phyloP scores from a whole-genome alignment of 805 yeast genomes.

The Grigorovia jiainica region DNA sequence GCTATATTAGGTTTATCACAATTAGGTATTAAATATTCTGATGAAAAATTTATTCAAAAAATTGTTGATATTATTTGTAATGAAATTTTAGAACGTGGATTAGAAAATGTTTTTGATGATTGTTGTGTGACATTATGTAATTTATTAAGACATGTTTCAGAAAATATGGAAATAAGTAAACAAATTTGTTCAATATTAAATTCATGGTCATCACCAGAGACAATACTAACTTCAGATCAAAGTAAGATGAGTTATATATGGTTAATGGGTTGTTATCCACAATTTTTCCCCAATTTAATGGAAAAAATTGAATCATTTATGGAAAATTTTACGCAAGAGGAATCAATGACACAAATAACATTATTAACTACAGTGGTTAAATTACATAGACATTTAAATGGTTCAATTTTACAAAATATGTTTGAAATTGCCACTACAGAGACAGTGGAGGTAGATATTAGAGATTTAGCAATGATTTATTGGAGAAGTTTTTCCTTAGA shows the following conservation, averaged over 20 bases:
- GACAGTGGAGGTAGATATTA: constrained; percentile 63
- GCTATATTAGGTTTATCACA: constrained; percentile 63
- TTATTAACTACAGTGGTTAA: constrained; percentile 56
- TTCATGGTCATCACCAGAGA: constrained; percentile 36
- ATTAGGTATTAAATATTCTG: constrained; percentile 51
- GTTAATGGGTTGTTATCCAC: constrained; percentile 64
- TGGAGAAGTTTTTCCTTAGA: constrained; percentile 63
- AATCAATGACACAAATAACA: constrained; percentile 50
- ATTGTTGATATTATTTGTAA: constrained; percentile 49
- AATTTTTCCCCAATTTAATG: constrained; percentile 45
- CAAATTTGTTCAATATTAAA: constrained; percentile 26
- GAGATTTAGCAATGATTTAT: constrained; percentile 71
- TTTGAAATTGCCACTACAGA: constrained; percentile 51
- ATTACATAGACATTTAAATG: constrained; percentile 36
- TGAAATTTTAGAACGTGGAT: constrained; percentile 43
- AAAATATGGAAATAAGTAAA: constrained; percentile 21
- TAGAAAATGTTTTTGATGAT: constrained; percentile 59
- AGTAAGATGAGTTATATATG: constrained; percentile 50
- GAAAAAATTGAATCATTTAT: constrained; percentile 38
- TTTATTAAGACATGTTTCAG: constrained; percentile 56
- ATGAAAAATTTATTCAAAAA: constrained; percentile 38
- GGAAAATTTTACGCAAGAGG: constrained; percentile 48
- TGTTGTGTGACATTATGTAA: constrained; percentile 50
- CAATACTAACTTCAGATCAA: constrained; percentile 36
- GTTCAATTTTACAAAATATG: constrained; percentile 44